Evolutionary conservation across 192 early-diverging fungal species (phyloP).

Genomic region (Coemansia sp.): DNA sequence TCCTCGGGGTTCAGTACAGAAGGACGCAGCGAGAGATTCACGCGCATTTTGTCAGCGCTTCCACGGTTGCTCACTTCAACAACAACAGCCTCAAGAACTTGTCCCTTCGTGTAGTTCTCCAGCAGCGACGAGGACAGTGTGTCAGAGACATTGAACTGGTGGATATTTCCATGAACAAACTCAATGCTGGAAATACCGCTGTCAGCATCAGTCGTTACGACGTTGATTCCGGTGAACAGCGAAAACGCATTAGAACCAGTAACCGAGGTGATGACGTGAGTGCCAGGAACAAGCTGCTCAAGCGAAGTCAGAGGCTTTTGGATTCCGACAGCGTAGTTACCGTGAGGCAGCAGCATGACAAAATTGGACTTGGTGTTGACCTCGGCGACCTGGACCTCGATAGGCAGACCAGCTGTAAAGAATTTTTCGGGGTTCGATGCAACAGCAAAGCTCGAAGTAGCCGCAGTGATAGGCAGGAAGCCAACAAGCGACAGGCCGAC

Average conservation of each 20-base stretch:
- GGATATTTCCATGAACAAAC: constrained; percentile 58
- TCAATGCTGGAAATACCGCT: constrained; percentile 8
- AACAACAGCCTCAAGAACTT: constrained; percentile 27
- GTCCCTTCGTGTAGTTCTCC: constrained; percentile 16
- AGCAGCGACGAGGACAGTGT: constrained; percentile 36
- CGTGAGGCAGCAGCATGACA: constrained; percentile 21
- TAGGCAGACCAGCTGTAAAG: constrained; percentile 36
- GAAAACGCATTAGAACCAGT: constrained; percentile 50
- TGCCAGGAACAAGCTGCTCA: constrained; percentile 56
- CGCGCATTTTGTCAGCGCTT: constrained; percentile 47
- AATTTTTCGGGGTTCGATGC: constrained; percentile 15
- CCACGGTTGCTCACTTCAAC: constrained; percentile 10
- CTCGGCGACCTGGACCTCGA: constrained; percentile 39
- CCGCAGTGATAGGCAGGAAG: constrained; percentile 21
- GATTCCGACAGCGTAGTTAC: constrained; percentile 59
- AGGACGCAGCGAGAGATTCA: constrained; percentile 64
- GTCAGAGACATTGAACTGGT: constrained; percentile 61
- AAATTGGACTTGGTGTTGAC: constrained; percentile 21
- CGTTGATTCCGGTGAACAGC: constrained; percentile 58
- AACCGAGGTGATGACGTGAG: constrained; percentile 57
- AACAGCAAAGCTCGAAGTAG: constrained; percentile 21
- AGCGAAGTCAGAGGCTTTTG: constrained; percentile 22
- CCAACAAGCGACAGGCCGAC: constrained; percentile 24
- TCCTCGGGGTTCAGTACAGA: constrained; percentile 53
- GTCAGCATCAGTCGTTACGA: constrained; percentile 3